Percentiles rank a stretch among this genome's conserved stretches.
These are phyloP conservation scores for Sarocladium brachiariae DNA, from an alignment of 2,329 filamentous ascomycete species.

Conservation along the genomic window DNA sequence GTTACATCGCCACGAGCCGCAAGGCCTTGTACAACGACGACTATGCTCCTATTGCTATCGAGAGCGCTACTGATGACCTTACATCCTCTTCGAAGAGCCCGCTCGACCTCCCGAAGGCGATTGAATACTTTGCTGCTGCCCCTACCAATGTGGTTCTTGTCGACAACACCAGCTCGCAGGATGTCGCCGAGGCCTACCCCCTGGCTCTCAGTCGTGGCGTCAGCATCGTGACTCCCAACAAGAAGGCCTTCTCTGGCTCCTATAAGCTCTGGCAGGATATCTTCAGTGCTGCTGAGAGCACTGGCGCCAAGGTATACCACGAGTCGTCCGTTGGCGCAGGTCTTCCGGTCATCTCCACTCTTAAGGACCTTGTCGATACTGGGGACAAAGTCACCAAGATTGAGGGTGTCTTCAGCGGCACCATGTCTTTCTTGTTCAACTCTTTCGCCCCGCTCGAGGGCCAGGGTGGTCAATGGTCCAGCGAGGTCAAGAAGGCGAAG, in stretches of 20 bases:
- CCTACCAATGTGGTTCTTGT: constrained; percentile 77
- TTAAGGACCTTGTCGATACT: constrained; percentile 90
- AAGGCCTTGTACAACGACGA: constrained; percentile 71
- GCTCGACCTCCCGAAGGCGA: constrained; percentile 61
- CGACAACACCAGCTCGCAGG: constrained; percentile 91
- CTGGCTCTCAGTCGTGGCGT: constrained; percentile 73
- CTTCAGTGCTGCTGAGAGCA: constrained; percentile 62
- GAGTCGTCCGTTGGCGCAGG: constrained; percentile 93
- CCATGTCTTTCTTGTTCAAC: constrained; percentile 98
- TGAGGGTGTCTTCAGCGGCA: constrained; percentile 95
- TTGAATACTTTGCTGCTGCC: constrained; percentile 69
- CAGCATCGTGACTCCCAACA: constrained; percentile 93
- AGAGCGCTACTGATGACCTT: constrained; percentile 55
- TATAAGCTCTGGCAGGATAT: constrained; percentile 82
- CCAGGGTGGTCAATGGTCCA: constrained; percentile 74
- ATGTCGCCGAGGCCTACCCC: constrained; percentile 78
- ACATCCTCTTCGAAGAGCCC: constrained; percentile 57
- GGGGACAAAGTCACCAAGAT: constrained; percentile 85
- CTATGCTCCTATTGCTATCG: constrained; percentile 61
- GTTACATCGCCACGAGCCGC: constrained; percentile 80
- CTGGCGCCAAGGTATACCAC: constrained; percentile 82
- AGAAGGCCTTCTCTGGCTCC: constrained; percentile 88
- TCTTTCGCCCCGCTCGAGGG: constrained; percentile 80
- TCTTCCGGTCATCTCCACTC: constrained; percentile 83
- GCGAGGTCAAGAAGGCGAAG: constrained; percentile 88